phyloP scores from a whole-genome alignment of 371 early-diverging fungal genomes.

The Syncephalastrum monosporum region DNA sequence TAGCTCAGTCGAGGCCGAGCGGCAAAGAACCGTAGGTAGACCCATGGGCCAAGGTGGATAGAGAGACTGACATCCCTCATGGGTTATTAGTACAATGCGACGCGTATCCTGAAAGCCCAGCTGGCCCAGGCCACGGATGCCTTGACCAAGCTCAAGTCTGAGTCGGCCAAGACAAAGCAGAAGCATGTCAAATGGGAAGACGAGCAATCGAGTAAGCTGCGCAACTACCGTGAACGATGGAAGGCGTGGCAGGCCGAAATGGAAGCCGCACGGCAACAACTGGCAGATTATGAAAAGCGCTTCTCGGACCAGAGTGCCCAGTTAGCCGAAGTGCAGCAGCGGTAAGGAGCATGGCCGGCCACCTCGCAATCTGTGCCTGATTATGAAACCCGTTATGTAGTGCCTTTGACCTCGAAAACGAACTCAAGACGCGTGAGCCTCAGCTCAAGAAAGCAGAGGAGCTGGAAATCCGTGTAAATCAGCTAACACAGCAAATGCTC shows the following conservation, averaged over 20 bases:
- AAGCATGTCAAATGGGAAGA: conserved; percentile 68
- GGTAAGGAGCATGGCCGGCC: conserved; percentile 12
- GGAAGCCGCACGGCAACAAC: conserved; percentile 43
- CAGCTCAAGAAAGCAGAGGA: conserved; percentile 48
- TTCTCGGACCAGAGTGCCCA: conserved; percentile 27
- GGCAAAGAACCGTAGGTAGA: conserved; percentile 50
- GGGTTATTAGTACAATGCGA: conserved; percentile 49
- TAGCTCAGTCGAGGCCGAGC: conserved; percentile 62
- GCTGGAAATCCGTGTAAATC: conserved; percentile 56
- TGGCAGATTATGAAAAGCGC: conserved; percentile 40
- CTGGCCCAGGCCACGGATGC: conserved; percentile 51
- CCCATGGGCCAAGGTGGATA: background rate
- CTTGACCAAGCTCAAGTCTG: conserved; percentile 52
- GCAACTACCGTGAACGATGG: conserved; percentile 57
- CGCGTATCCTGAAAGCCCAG: conserved; percentile 54
- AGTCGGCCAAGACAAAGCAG: conserved; percentile 54
- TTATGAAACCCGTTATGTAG: conserved; percentile 18
- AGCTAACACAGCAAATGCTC: conserved; percentile 58
- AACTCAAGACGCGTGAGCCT: conserved; percentile 49
- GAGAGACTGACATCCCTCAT: background rate
- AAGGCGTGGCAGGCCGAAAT: conserved; percentile 55
- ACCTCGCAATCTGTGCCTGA: background rate
- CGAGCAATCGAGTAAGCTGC: conserved; percentile 55
- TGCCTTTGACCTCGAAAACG: conserved; percentile 52
- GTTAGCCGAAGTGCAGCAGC: conserved; percentile 30